phyloP scores from a whole-genome alignment of 495 filamentous ascomycete genomes.

The Penicillium cataractarum region DNA sequence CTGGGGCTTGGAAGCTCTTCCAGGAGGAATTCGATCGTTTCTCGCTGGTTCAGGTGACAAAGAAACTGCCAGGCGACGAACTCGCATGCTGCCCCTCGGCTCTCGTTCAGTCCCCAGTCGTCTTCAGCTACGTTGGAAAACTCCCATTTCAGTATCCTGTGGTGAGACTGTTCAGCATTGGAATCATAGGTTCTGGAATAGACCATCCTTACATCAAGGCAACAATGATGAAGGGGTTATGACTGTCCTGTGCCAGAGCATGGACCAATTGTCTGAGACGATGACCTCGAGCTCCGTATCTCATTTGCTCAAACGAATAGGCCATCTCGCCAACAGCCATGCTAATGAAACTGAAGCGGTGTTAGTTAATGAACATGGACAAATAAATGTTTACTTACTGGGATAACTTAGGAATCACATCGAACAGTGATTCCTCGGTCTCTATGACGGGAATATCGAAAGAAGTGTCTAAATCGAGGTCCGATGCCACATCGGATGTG shows the following conservation, averaged over 20 bases:
- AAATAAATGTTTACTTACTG: conserved; percentile 45
- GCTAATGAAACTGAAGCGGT: conserved; percentile 40
- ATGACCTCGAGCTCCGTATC: conserved; percentile 66
- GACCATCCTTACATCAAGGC: conserved; percentile 68
- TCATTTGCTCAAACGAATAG: conserved; percentile 79
- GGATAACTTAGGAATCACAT: conserved; percentile 70
- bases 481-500: conserved; percentile 4
- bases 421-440: conserved; percentile 64
- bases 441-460: conserved; percentile 62
- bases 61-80: conserved; percentile 91
- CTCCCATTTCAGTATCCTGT: conserved; percentile 80
- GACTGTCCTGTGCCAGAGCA: conserved; percentile 63
- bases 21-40: conserved; percentile 83
- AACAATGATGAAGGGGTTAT: conserved; percentile 74
- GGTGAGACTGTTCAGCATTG: background rate
- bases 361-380: background rate
- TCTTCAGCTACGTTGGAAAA: conserved; percentile 62
- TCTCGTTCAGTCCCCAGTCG: conserved; percentile 72
- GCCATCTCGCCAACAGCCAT: conserved; percentile 65
- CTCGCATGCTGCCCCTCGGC: conserved; percentile 84
- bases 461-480: conserved; percentile 20
- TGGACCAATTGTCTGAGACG: conserved; percentile 66
- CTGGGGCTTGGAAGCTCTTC: conserved; percentile 64
- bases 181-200: background rate
- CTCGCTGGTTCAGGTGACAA: conserved; percentile 74